These are phyloP conservation scores for Durio zibethinus DNA, from an alignment of 345 rosid species.

Conservation along the genomic window DNA sequence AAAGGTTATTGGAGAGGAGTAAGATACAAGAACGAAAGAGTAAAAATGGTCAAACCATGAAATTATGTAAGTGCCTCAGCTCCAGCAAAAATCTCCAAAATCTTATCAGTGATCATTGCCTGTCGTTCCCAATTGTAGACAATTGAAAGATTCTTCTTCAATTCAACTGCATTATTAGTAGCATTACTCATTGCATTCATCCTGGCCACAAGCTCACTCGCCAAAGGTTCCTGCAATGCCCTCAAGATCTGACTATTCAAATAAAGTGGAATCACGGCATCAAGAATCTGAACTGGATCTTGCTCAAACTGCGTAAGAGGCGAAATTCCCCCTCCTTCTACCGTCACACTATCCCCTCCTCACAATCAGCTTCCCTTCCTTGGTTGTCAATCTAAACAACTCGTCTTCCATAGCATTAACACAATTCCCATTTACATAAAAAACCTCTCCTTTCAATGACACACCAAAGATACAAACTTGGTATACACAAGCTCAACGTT, in stretches of 20 bases:
- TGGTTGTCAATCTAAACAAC: slow-evolving; percentile 72
- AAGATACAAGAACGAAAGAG: neutral
- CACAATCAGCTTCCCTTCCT: slow-evolving; percentile 65
- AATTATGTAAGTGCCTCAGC: slow-evolving; percentile 59
- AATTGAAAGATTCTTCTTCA: slow-evolving; percentile 59
- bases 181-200: slow-evolving; percentile 89
- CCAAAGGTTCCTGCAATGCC: slow-evolving; percentile 79
- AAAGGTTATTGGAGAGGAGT: neutral
- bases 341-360: slow-evolving; percentile 47
- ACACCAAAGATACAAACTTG: slow-evolving; percentile 76
- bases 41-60: neutral
- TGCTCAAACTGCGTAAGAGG: slow-evolving; percentile 86
- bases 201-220: slow-evolving; percentile 82
- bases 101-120: slow-evolving; percentile 72
- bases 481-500: slow-evolving; percentile 80
- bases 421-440: slow-evolving; percentile 58
- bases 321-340: slow-evolving; percentile 28
- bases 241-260: slow-evolving; percentile 82
- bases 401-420: slow-evolving; percentile 81
- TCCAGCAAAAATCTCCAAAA: slow-evolving; percentile 82
- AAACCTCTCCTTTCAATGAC: slow-evolving; percentile 51
- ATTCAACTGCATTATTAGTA: slow-evolving; percentile 69
- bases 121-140: slow-evolving; percentile 68
- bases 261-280: slow-evolving; percentile 91
- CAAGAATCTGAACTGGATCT: slow-evolving; percentile 87